A percentile compares a stretch with the other conserved stretches of the same genome.
Evolutionary conservation across 441 rosid genomes (phyloP).

Genomic region (Dalechampia spathulata): DNA sequence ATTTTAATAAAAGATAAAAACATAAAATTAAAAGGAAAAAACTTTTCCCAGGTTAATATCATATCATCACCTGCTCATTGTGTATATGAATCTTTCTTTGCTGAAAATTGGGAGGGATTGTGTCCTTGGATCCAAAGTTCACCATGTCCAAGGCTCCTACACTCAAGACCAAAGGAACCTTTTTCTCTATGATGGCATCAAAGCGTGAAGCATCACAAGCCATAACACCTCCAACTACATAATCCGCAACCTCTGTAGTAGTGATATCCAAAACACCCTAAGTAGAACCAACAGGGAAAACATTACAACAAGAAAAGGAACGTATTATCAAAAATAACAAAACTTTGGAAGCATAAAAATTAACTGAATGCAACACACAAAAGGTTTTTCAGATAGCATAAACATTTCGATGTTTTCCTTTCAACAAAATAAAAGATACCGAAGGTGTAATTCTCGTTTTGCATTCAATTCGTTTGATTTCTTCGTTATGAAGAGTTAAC

Average conservation of each 20-base stretch:
- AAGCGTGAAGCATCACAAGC: conserved; percentile 88
- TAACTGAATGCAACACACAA: too few species aligned
- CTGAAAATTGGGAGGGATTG: conserved; percentile 65
- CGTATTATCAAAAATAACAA: too few species aligned
- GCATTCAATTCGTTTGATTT: too few species aligned
- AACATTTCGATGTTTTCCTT: too few species aligned
- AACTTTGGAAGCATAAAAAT: too few species aligned
- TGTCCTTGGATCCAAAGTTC: conserved; percentile 74
- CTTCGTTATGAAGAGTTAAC: background rate
- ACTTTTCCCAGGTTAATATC: background rate
- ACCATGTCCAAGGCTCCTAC: conserved; percentile 95
- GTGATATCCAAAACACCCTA: conserved; percentile 89
- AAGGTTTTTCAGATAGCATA: too few species aligned
- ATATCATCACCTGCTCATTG: conserved; percentile 60
- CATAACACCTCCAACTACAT: conserved; percentile 88
- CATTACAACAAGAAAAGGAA: background rate
- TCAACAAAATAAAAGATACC: too few species aligned
- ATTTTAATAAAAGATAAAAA: background rate
- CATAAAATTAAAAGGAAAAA: too few species aligned
- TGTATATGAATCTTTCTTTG: conserved; percentile 67
- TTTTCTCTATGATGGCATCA: conserved; percentile 61
- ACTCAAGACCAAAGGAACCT: conserved; percentile 80
- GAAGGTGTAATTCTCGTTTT: too few species aligned
- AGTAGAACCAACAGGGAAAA: background rate
- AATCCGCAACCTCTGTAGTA: conserved; percentile 93